Evolutionary conservation across 2,329 filamentous ascomycete genomes (phyloP), one percentile per base, ranked within the genome.

Genomic region (Exophiala sp.): DNA sequence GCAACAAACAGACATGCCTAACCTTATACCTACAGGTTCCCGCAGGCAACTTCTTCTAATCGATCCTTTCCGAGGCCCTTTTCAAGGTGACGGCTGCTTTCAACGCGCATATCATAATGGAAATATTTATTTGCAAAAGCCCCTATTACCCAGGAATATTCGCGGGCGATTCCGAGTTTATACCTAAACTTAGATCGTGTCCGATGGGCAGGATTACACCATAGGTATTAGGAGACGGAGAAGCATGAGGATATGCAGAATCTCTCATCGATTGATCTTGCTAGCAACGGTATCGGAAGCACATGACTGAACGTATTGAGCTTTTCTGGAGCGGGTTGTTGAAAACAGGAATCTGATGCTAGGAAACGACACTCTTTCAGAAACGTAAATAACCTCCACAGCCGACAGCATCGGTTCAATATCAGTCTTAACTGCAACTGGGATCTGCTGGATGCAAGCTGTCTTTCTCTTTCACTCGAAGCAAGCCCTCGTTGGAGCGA

Each of bases 1-100:
- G 16, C 18, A 16, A 2, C 11, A 6, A 22, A 14, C 9, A 35
- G 2, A 16, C 6, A 13, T 29, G 24, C 6, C 48, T 53, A 46
- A 53, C 24, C 32, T 10, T 9, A 19, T 2, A 46, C 10, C 21
- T 18, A 16, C 18, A 56, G 54, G 50, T 56, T 2, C 35, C 85
- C 84, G 1, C 72, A 71, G 45, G 85, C 77, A 11, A 67, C 72
- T 45, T 72, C 76, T 83, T 76, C 52, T 79, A 59, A 68, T 46
- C 23, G 19, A 41, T 11, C 32, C 19, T 30, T 21, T 13, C 10
- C 14, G 19, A 19, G 19, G 22, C 19, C n/a, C n/a, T n/a, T n/a
- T n/a, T n/a, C n/a, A n/a, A n/a, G n/a, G n/a, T n/a, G n/a, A n/a
- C n/a, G n/a, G n/a, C n/a, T n/a, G n/a, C n/a, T n/a, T n/a, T n/a